These are phyloP conservation scores for Leccinellum luteum DNA, from an alignment of 768 basidiomycete genomes.

Conservation along the genomic window DNA sequence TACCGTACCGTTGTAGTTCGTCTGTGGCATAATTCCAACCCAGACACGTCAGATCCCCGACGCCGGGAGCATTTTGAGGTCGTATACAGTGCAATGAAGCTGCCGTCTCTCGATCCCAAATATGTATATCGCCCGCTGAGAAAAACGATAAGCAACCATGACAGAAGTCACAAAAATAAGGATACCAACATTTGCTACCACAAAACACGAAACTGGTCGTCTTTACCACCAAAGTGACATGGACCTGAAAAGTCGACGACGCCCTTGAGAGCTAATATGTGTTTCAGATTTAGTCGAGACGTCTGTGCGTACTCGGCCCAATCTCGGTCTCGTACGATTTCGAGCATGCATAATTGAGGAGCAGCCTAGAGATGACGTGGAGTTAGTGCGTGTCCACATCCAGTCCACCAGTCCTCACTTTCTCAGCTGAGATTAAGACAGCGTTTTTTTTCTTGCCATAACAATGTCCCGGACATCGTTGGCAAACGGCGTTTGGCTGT, in stretches of 20 bases:
- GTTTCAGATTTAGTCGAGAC: constrained; percentile 42
- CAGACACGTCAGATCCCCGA: constrained; percentile 74
- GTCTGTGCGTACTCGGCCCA: constrained; percentile 35
- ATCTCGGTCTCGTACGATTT: constrained; percentile 52
- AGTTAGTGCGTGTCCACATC: constrained; percentile 2
- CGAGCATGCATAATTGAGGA: constrained; percentile 74
- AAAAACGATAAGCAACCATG: neutral
- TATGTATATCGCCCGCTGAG: constrained; percentile 75
- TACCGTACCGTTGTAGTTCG: constrained; percentile 66
- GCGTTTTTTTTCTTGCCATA: constrained; percentile 43
- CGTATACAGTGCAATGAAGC: constrained; percentile 68
- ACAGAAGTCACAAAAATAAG: neutral
- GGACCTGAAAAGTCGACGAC: constrained; percentile 76
- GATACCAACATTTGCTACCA: constrained; percentile 61
- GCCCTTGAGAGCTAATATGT: constrained; percentile 71
- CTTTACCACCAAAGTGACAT: constrained; percentile 78
- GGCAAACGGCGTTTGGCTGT: constrained; percentile 52
- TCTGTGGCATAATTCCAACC: constrained; percentile 72
- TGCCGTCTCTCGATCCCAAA: constrained; percentile 83
- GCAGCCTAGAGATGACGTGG: constrained; percentile 46
- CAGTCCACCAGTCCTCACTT: constrained; percentile 16
- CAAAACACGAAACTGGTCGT: constrained; percentile 78
- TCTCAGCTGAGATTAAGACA: constrained; percentile 40
- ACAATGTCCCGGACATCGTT: constrained; percentile 54
- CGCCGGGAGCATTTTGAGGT: constrained; percentile 46